phyloP scores from a whole-genome alignment of 2,329 filamentous ascomycete species.

The Microascus cirrosus region DNA sequence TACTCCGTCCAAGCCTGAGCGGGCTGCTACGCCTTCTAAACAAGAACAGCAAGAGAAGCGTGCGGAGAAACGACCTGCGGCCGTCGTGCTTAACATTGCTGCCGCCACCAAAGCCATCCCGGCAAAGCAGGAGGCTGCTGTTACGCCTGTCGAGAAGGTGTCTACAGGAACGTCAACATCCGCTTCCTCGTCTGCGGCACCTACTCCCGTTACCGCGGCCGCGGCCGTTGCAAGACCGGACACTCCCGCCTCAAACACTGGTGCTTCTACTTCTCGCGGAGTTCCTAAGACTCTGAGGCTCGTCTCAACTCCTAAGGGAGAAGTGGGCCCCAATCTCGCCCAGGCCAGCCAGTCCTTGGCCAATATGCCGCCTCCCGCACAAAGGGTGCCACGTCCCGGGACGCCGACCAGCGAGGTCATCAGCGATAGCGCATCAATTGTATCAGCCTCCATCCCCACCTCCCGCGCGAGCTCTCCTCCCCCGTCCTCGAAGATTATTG shows the following conservation, averaged over 20 bases:
- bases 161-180: neutral
- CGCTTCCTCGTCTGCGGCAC: slow-evolving; percentile 1
- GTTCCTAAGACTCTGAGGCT: slow-evolving; percentile 57
- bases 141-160: slow-evolving; percentile 1
- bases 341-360: neutral
- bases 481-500: slow-evolving; percentile 40
- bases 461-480: slow-evolving; percentile 65
- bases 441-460: slow-evolving; percentile 57
- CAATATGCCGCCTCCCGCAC: neutral
- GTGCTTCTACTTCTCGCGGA: slow-evolving; percentile 8
- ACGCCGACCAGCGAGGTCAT: slow-evolving; percentile 64
- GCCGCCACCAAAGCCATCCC: slow-evolving; percentile 28
- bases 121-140: slow-evolving; percentile 16
- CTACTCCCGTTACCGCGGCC: neutral
- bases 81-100: slow-evolving; percentile 35
- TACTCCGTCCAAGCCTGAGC: neutral
- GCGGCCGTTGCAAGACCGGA: neutral
- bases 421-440: slow-evolving; percentile 66
- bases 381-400: slow-evolving; percentile 43
- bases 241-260: slow-evolving; percentile 31
- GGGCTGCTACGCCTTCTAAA: neutral
- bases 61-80: slow-evolving; percentile 26
- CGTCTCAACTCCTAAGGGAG: slow-evolving; percentile 53
- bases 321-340: slow-evolving; percentile 25
- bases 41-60: slow-evolving; percentile 13